Evolutionary conservation across 148 eudicot species (phyloP).

Genomic region (Hydrangea macrophylla): DNA sequence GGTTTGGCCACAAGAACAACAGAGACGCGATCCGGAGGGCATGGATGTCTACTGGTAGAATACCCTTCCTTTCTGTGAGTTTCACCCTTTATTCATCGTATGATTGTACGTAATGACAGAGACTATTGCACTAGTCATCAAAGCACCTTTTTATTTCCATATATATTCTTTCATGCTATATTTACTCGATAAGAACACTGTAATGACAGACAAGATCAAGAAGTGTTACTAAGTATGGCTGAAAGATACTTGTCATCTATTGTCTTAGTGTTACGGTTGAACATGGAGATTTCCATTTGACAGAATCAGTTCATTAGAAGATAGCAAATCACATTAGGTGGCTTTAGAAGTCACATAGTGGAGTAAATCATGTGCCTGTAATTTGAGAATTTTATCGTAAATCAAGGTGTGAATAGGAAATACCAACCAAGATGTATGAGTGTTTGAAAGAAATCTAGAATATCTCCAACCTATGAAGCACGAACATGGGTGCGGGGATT

Average conservation of each 20-base stretch:
- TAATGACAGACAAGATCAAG: neutral
- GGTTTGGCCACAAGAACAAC: conserved; percentile 69
- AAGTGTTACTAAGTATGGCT: neutral
- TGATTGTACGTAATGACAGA: neutral
- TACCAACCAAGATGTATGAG: no score
- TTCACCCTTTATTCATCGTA: conserved; percentile 2
- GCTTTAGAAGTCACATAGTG: no score
- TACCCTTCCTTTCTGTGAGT: conserved; percentile 12
- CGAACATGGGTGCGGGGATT: no score
- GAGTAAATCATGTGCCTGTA: no score
- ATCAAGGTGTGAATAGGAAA: no score
- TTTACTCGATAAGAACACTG: neutral
- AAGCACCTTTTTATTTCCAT: neutral
- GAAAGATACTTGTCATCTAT: neutral
- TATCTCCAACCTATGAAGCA: no score
- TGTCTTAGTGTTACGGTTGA: neutral
- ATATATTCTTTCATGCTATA: neutral
- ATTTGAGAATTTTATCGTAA: no score
- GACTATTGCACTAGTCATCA: neutral
- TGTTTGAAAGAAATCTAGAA: no score
- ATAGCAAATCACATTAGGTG: neutral
- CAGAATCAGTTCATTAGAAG: neutral
- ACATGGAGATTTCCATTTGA: neutral
- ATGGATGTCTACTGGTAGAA: conserved; percentile 83
- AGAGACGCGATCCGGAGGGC: conserved; percentile 88